These are phyloP conservation scores for Sporothrix pseudoabietina DNA, from an alignment of 2,329 filamentous ascomycete species.

Conservation along the genomic window DNA sequence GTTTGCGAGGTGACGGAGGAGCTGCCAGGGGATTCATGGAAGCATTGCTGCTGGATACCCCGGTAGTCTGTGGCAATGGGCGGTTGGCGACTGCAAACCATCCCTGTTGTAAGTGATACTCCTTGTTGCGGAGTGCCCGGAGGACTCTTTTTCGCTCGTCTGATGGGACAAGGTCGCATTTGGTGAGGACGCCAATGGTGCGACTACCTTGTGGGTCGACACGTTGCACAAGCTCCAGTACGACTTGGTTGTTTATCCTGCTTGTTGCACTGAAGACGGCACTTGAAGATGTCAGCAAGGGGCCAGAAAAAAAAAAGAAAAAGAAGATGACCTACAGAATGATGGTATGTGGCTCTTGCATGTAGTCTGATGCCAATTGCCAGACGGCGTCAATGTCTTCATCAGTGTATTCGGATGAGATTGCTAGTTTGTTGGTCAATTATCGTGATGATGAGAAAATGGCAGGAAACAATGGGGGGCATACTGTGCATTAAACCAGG, in stretches of 20 bases:
- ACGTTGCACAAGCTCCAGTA: background rate
- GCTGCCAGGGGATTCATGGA: background rate
- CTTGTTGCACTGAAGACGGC: background rate
- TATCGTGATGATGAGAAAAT: background rate
- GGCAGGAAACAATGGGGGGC: background rate
- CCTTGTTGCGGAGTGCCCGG: background rate
- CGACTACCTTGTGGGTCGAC: background rate
- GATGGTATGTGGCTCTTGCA: slow-evolving; percentile 2
- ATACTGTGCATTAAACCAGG: slow-evolving; percentile 29
- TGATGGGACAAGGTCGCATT: background rate
- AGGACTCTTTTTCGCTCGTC: background rate
- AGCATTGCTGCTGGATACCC: background rate
- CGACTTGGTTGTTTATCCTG: background rate
- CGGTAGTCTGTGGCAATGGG: background rate
- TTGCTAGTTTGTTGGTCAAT: background rate
- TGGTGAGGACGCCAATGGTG: background rate
- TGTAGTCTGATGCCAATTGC: background rate
- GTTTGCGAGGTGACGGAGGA: background rate
- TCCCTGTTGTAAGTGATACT: background rate
- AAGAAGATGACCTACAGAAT: background rate
- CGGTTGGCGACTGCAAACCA: background rate
- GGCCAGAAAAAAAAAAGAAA: no score
- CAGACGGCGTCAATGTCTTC: background rate
- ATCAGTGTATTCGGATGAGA: background rate
- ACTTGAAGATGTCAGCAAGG: background rate